These are phyloP conservation scores for Omphalotus guepiniiformis DNA, from an alignment of 768 basidiomycete genomes.

Conservation along the genomic window DNA sequence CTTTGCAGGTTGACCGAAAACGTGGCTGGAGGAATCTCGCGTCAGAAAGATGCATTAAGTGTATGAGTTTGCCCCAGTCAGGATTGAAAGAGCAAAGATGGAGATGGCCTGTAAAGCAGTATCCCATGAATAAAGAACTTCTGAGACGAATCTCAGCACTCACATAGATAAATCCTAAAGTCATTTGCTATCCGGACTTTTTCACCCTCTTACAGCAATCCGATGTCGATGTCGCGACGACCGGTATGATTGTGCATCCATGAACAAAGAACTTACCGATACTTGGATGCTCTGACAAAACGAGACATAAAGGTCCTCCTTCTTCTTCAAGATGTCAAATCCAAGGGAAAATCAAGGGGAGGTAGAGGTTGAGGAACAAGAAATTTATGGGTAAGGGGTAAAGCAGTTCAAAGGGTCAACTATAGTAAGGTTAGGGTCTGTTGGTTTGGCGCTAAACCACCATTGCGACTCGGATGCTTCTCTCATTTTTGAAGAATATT, in stretches of 20 bases:
- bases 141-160: background rate
- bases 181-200: background rate
- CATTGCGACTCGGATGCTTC: too few relatives aligned
- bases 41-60: background rate
- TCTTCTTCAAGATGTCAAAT: too few relatives aligned
- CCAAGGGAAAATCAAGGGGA: too few relatives aligned
- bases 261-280: slow-evolving; percentile 52
- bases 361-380: too few relatives aligned
- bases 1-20: slow-evolving; percentile 86
- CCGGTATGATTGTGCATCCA: slow-evolving; percentile 1
- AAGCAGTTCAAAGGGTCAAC: too few relatives aligned
- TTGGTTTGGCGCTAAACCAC: too few relatives aligned
- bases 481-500: too few relatives aligned
- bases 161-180: background rate
- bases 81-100: slow-evolving; percentile 13
- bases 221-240: background rate
- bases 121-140: background rate
- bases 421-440: too few relatives aligned
- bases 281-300: slow-evolving; percentile 84
- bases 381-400: too few relatives aligned
- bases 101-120: slow-evolving; percentile 9
- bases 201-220: background rate
- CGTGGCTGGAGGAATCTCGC: slow-evolving; percentile 73
- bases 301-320: slow-evolving; percentile 82
- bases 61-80: slow-evolving; percentile 1